Conservation (phyloP, 83 land plant species). For the Diphasiastrum complanatum region DNA sequence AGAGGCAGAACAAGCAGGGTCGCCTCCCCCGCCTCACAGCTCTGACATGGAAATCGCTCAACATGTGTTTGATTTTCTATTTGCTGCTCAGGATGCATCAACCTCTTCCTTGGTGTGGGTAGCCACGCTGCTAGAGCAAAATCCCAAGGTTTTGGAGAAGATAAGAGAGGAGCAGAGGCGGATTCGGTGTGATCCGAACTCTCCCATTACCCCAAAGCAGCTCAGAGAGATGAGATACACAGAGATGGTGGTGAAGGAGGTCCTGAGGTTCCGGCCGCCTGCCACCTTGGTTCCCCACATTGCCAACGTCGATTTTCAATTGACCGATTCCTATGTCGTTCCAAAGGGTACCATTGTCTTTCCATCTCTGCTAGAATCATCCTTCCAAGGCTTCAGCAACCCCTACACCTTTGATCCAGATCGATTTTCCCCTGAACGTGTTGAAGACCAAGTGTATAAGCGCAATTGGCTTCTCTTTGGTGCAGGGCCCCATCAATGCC, state of each 20-base stretch:
- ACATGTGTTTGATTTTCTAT: conserved; percentile 82
- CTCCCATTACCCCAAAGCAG: conserved; percentile 45
- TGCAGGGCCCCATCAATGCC: conserved; percentile 91
- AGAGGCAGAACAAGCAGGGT: conserved; percentile 26
- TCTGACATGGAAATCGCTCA: conserved; percentile 51
- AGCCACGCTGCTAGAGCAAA: conserved; percentile 56
- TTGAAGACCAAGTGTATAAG: conserved; percentile 64
- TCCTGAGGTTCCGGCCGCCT: conserved; percentile 68
- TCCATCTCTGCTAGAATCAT: conserved; percentile 70
- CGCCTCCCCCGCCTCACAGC: conserved; percentile 40
- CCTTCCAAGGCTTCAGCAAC: conserved; percentile 82
- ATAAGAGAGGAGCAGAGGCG: conserved; percentile 55
- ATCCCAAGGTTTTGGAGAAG: conserved; percentile 59
- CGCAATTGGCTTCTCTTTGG: conserved; percentile 72
- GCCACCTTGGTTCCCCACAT: conserved; percentile 90
- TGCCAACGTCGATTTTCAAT: conserved; percentile 45
- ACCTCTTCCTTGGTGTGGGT: conserved; percentile 91
- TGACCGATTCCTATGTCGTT: conserved; percentile 70
- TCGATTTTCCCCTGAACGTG: conserved; percentile 55
- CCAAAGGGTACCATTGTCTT: conserved; percentile 88
- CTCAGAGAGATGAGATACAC: conserved; percentile 68
- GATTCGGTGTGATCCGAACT: conserved; percentile 38
- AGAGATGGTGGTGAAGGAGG: conserved; percentile 86
- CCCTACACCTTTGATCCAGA: conserved; percentile 87
- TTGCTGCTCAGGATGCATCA: conserved; percentile 97